phyloP scores from a whole-genome alignment of 768 basidiomycete species.

The Xanthoconium stramineum region DNA sequence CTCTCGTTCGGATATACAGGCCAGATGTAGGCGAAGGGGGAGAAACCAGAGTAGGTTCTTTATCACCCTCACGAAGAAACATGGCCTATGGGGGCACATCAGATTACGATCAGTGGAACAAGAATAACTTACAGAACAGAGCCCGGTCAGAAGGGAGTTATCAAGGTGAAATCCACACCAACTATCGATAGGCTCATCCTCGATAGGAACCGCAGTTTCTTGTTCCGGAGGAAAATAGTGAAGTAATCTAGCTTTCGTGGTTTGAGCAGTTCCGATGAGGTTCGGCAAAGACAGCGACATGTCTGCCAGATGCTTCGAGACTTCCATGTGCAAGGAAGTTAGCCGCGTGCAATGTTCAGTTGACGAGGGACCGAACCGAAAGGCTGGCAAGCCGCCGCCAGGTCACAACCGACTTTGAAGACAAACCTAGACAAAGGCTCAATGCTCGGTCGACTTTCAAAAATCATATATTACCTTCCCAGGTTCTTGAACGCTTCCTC shows the following conservation, averaged over 20 bases:
- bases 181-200: constrained; percentile 72
- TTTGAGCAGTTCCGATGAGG: constrained; percentile 74
- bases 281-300: constrained; percentile 60
- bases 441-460: background rate
- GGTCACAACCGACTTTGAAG: constrained; percentile 74
- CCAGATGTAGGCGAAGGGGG: constrained; percentile 78
- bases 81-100: constrained; percentile 58
- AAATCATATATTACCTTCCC: constrained; percentile 47
- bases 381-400: constrained; percentile 87
- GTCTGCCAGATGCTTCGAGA: constrained; percentile 63
- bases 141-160: constrained; percentile 85
- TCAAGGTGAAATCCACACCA: constrained; percentile 98
- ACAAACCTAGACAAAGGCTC: constrained; percentile 52
- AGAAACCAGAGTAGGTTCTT: constrained; percentile 47
- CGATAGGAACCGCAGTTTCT: constrained; percentile 33
- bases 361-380: constrained; percentile 56
- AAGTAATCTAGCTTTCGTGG: constrained; percentile 89
- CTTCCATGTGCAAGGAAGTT: constrained; percentile 33
- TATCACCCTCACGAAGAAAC: constrained; percentile 58
- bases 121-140: constrained; percentile 67
- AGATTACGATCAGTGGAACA: background rate
- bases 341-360: background rate
- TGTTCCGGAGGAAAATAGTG: constrained; percentile 86
- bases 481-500: constrained; percentile 86
- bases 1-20: constrained; percentile 86